Evolutionary conservation across 2,329 filamentous ascomycete genomes (phyloP), one percentile per base, ranked within the genome.

Genomic region (Pseudogymnoascus sp.): DNA sequence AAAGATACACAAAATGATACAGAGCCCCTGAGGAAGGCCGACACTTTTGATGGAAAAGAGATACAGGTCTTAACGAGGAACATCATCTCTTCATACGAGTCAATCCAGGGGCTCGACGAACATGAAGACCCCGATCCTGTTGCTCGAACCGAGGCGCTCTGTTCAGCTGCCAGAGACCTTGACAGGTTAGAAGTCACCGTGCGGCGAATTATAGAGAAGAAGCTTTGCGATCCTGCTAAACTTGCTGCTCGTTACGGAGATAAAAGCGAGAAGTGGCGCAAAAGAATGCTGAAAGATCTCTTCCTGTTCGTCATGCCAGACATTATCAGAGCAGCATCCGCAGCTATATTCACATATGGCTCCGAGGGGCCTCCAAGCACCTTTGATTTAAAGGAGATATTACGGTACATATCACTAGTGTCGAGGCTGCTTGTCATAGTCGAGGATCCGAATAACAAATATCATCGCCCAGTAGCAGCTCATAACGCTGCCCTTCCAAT

Each of bases 271-370:
- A 4, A 6, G 12, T 37, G 56, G 56, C 31, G 56, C 18, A 2
- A 12, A 38, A 18, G 5, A 12, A 40, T 60, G 34, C 16, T 60
- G 56, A 23, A 16, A 31, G 60, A 62, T 40, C 21, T 62, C 7
- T 62, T 42, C n/a, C 21, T 62, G 11, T 31, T 42, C 12, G 14
- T 18, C 28, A 42, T 62, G 36, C 60, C 60, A 23, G 60, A 46
- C 3, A 42, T 62, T 7, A 21, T 53, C 38, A 23, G 25, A 8
- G 16, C 38, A 31, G 34, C 40, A 23, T n/a, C 36, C n/a, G 21
- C 40, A 31, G 60, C 60, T 4, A 62, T 62, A 28, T n/a, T 42
- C 16, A 31, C 36, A n/a, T 62, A 62, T 42, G 25, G 60, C 37
- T 31, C 18, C 12, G 38, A 44, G 1, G 38, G 38, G 14, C 6